These are phyloP conservation scores for Microbotryum intermedium DNA, from an alignment of 1,284 basidiomycete species.

Conservation along the genomic window DNA sequence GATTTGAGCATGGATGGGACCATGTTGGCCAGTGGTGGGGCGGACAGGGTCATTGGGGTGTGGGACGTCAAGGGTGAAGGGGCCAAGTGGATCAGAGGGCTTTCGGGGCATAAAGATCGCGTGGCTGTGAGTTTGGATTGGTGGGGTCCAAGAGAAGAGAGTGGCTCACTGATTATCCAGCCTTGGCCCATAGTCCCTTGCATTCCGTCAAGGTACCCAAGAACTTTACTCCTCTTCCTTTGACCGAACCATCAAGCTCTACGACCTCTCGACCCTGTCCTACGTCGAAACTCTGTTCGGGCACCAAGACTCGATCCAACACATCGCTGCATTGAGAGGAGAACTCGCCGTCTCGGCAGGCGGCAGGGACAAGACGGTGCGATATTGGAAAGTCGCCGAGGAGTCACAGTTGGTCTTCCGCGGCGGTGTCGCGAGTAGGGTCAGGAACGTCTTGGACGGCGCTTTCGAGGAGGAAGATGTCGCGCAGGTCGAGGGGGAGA, in stretches of 20 bases:
- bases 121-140: conserved; percentile 58
- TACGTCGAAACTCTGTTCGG: conserved; percentile 97
- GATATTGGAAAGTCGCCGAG: conserved; percentile 95
- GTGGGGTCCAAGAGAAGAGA: background rate
- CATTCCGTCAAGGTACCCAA: conserved; percentile 73
- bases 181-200: conserved; percentile 50
- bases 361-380: conserved; percentile 77
- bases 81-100: conserved; percentile 63
- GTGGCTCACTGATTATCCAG: conserved; percentile 18
- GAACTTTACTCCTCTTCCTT: conserved; percentile 81
- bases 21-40: conserved; percentile 76
- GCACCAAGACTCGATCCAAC: conserved; percentile 81
- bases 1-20: conserved; percentile 78
- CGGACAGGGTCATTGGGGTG: conserved; percentile 67
- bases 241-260: conserved; percentile 86
- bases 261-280: conserved; percentile 73
- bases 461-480: conserved; percentile 56
- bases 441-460: conserved; percentile 72
- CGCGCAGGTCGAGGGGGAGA: conserved; percentile 42
- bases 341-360: conserved; percentile 83
- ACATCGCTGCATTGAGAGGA: conserved; percentile 67
- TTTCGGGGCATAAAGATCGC: conserved; percentile 75
- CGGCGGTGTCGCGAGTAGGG: conserved; percentile 71
- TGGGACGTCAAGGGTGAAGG: conserved; percentile 63
- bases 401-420: conserved; percentile 94